Evolutionary conservation across 805 yeast genomes (phyloP).

Genomic region (Wickerhamiella lipophila): DNA sequence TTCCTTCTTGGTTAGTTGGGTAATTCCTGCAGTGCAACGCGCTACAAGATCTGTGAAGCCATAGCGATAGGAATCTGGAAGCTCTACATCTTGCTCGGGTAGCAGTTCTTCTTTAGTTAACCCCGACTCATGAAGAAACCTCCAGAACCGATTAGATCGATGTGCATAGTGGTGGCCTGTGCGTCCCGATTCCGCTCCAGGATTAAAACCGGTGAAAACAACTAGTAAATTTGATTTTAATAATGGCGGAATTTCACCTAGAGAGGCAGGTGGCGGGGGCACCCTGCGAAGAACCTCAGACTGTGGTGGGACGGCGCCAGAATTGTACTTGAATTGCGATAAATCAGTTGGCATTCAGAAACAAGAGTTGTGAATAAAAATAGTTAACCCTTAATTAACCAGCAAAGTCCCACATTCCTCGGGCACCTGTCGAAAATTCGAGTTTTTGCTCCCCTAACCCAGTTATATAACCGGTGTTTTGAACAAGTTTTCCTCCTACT

Average conservation of each 20-base stretch:
- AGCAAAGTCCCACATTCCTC: not conserved
- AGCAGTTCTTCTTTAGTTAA: constrained; percentile 30
- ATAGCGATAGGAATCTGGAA: constrained; percentile 35
- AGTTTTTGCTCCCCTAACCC: constrained; percentile 9
- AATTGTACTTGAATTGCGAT: not conserved
- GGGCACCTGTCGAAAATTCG: not conserved
- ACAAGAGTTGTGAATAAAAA: not conserved
- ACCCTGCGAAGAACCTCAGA: not conserved
- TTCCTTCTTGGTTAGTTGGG: constrained; percentile 41
- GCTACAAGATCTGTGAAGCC: constrained; percentile 65
- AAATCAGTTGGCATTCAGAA: not conserved
- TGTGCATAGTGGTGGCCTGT: constrained; percentile 66
- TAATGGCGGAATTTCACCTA: constrained; percentile 17
- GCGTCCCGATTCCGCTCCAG: constrained; percentile 49
- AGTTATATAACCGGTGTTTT: constrained; percentile 7
- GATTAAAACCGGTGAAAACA: constrained; percentile 61
- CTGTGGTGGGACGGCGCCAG: not conserved
- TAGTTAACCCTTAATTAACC: not conserved
- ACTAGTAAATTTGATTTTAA: constrained; percentile 28
- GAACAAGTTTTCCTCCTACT: constrained; percentile 1
- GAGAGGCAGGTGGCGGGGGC: not conserved
- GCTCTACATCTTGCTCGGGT: constrained; percentile 31
- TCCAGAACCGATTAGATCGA: constrained; percentile 56
- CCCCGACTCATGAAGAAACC: constrained; percentile 41
- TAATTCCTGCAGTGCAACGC: constrained; percentile 48